A percentile compares a stretch with the other conserved stretches of the same genome.
Conservation (phyloP, 257 asterid species). For the Voacanga thouarsii region DNA sequence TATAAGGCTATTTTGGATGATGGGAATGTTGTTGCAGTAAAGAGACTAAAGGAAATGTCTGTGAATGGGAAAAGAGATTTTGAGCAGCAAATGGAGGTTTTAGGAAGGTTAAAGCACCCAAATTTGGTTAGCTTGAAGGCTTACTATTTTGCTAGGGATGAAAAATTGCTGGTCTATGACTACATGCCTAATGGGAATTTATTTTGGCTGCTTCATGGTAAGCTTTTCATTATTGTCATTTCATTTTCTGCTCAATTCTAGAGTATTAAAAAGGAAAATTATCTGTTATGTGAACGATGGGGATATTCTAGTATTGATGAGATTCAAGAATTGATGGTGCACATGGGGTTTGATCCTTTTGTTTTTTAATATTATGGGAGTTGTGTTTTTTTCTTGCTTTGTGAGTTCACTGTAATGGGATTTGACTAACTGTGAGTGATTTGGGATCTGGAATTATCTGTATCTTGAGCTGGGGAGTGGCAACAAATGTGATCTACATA, state of each 20-base stretch:
- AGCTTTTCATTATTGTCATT: constrained; percentile 11
- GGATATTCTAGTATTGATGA: background rate
- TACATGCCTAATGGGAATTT: constrained; percentile 82
- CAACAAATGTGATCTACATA: background rate
- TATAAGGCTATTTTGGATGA: constrained; percentile 85
- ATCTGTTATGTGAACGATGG: background rate
- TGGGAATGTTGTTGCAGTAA: constrained; percentile 80
- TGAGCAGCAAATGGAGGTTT: constrained; percentile 83
- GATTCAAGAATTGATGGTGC: background rate
- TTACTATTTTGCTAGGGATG: constrained; percentile 78
- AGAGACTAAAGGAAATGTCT: constrained; percentile 67
- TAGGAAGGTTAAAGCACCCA: constrained; percentile 71
- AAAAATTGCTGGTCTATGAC: constrained; percentile 71
- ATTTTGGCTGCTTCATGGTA: constrained; percentile 96
- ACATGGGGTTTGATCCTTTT: constrained; percentile 15
- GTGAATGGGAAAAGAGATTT: constrained; percentile 64
- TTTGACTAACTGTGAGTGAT: background rate
- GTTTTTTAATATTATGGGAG: background rate
- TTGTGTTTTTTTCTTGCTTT: background rate
- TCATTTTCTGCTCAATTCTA: background rate
- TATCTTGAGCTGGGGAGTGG: background rate
- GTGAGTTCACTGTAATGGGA: background rate
- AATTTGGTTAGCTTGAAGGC: constrained; percentile 79
- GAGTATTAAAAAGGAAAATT: background rate
- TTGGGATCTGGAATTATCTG: constrained; percentile 1